A percentile compares a stretch with the other conserved stretches of the same genome.
Conservation (phyloP, 495 filamentous ascomycete species). For the Penicillium macrosclerotiorum region DNA sequence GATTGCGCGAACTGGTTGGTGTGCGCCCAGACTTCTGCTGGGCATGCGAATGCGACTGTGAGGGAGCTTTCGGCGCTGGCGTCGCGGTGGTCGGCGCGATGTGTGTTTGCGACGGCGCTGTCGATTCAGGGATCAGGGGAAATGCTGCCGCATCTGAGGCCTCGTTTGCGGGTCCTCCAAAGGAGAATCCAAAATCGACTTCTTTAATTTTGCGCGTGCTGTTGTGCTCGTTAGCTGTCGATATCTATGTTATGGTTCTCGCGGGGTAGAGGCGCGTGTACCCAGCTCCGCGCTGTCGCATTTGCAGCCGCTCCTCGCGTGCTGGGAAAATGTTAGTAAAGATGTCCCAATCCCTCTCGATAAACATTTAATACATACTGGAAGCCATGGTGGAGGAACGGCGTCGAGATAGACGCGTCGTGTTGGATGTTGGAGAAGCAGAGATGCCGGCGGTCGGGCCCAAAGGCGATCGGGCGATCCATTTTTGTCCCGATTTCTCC, state of each 20-base stretch:
- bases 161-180: slow-evolving; percentile 26
- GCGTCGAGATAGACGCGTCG: slow-evolving; percentile 37
- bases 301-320: slow-evolving; percentile 54
- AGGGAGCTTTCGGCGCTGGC: slow-evolving; percentile 5
- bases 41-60: slow-evolving; percentile 13
- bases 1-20: slow-evolving; percentile 25
- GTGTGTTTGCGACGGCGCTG: slow-evolving; percentile 16
- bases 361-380: slow-evolving; percentile 30
- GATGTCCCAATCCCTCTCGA: not conserved
- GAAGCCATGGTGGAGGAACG: slow-evolving; percentile 41
- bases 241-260: slow-evolving; percentile 19
- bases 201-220: slow-evolving; percentile 48
- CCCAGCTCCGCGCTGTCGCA: slow-evolving; percentile 61
- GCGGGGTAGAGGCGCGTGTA: slow-evolving; percentile 43
- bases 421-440: slow-evolving; percentile 25
- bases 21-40: slow-evolving; percentile 12
- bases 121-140: slow-evolving; percentile 20
- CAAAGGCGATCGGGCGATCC: slow-evolving; percentile 23
- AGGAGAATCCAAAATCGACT: slow-evolving; percentile 52
- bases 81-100: slow-evolving; percentile 10
- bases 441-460: slow-evolving; percentile 20
- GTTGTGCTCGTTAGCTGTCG: slow-evolving; percentile 18
- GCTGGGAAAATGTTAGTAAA: slow-evolving; percentile 34
- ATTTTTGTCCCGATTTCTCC: slow-evolving; percentile 34
- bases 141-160: slow-evolving; percentile 9